Conservation (phyloP, 176 grass and related monocot species). For the Paspalum vaginatum region DNA sequence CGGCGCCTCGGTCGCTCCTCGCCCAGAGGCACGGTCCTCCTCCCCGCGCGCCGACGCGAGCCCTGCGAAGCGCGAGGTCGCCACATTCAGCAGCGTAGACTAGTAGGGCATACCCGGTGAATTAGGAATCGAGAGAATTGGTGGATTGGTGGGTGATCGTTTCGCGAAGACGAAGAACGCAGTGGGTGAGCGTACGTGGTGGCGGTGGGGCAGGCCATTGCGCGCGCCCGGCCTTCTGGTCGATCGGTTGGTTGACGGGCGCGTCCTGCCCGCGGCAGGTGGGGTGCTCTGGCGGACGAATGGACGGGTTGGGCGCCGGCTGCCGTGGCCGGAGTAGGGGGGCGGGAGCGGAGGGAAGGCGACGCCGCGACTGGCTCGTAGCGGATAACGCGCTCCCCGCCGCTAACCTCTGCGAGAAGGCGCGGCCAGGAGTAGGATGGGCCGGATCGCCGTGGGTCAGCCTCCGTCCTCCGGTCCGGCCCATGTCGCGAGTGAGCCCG, state of each 20-base stretch:
- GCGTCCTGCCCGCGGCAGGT: neutral
- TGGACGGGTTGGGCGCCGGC: neutral
- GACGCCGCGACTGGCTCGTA: slow-evolving; percentile 12
- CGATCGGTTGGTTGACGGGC: neutral
- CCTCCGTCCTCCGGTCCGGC: too few relatives aligned
- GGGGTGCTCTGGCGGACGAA: neutral
- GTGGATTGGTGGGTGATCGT: neutral
- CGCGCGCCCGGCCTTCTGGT: too few relatives aligned
- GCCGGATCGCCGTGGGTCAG: neutral
- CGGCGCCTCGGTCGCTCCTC: neutral
- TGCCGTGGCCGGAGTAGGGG: neutral
- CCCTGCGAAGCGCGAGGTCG: slow-evolving; percentile 17
- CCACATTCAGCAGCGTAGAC: neutral
- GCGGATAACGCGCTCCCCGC: too few relatives aligned
- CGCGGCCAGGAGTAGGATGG: neutral
- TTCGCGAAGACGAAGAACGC: too few relatives aligned
- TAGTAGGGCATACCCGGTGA: neutral
- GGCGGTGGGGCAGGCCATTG: slow-evolving; percentile 44
- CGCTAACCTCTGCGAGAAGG: too few relatives aligned
- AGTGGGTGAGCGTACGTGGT: neutral
- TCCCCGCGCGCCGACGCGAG: slow-evolving; percentile 41
- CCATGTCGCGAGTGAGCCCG: too few relatives aligned
- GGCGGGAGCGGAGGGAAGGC: neutral
- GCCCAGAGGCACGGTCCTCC: slow-evolving; percentile 3
- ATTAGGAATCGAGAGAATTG: neutral